phyloP scores from a whole-genome alignment of 768 basidiomycete species.

The Paxillus rubicundulus region DNA sequence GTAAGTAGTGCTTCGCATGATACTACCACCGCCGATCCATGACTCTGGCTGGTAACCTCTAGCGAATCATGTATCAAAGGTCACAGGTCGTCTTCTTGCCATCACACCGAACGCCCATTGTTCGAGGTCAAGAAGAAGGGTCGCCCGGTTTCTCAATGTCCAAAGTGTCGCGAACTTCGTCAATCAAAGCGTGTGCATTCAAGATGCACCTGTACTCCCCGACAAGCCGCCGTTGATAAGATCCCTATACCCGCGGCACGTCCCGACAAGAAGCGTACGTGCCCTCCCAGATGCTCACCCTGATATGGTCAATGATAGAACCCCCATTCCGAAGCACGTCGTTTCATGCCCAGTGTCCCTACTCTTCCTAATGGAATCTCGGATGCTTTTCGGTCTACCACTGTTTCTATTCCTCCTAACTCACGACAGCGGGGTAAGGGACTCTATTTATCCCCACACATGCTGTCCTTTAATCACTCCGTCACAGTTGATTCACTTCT shows the following conservation, averaged over 20 bases:
- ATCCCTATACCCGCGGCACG: slow-evolving; percentile 32
- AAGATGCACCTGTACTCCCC: slow-evolving; percentile 69
- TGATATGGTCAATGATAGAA: slow-evolving; percentile 16
- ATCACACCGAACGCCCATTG: slow-evolving; percentile 83
- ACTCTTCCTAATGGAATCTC: slow-evolving; percentile 72
- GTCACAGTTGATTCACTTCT: slow-evolving; percentile 55
- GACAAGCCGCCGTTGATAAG: slow-evolving; percentile 28
- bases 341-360: slow-evolving; percentile 70
- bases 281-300: neutral
- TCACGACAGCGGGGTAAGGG: slow-evolving; percentile 49
- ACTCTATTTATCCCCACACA: neutral
- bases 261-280: slow-evolving; percentile 34
- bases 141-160: slow-evolving; percentile 87
- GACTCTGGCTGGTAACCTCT: slow-evolving; percentile 13
- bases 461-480: slow-evolving; percentile 3
- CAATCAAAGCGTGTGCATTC: slow-evolving; percentile 80
- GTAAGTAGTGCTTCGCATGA: slow-evolving; percentile 36
- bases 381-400: slow-evolving; percentile 42
- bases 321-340: slow-evolving; percentile 43
- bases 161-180: slow-evolving; percentile 77
- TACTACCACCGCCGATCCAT: neutral
- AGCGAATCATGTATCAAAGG: slow-evolving; percentile 95
- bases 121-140: slow-evolving; percentile 95
- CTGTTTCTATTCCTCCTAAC: slow-evolving; percentile 35
- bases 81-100: slow-evolving; percentile 86